Evolutionary conservation across 2,329 filamentous ascomycete species (phyloP).

Genomic region (Xylariomycetidae sp.): DNA sequence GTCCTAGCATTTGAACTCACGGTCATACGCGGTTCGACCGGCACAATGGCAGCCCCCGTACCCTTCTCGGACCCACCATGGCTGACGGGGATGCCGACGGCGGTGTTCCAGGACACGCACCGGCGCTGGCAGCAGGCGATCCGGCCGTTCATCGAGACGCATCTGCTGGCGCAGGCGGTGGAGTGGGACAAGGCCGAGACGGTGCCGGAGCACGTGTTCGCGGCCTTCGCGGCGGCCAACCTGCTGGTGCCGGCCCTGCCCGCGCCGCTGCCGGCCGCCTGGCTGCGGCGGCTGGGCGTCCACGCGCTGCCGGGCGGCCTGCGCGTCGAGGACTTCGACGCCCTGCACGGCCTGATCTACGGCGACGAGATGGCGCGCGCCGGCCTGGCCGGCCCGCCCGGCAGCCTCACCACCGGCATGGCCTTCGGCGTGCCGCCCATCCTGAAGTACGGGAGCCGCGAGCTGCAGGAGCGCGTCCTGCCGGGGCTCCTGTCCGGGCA

Average conservation of each 20-base stretch:
- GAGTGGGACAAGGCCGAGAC: conserved; percentile 65
- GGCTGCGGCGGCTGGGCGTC: conserved; percentile 61
- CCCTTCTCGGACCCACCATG: conserved; percentile 72
- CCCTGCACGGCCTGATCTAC: conserved; percentile 65
- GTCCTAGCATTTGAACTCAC: no score
- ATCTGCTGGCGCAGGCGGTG: conserved; percentile 55
- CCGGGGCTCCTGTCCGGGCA: conserved; percentile 61
- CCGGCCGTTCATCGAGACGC: conserved; percentile 57
- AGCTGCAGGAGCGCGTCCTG: conserved; percentile 60
- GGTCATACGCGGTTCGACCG: no score
- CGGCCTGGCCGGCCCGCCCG: conserved; percentile 57
- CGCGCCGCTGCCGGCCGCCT: conserved; percentile 60
- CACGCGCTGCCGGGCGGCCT: conserved; percentile 59
- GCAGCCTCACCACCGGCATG: conserved; percentile 64
- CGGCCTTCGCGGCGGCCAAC: conserved; percentile 56
- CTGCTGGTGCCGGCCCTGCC: conserved; percentile 68
- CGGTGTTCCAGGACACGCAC: conserved; percentile 64
- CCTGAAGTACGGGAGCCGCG: conserved; percentile 57
- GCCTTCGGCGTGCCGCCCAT: conserved; percentile 68
- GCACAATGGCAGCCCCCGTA: conserved; percentile 28
- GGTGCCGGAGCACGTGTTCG: conserved; percentile 58
- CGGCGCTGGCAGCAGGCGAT: conserved; percentile 61
- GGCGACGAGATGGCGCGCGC: conserved; percentile 63
- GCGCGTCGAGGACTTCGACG: conserved; percentile 69
- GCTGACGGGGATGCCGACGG: conserved; percentile 62